These are phyloP conservation scores for Aspergillus mulundensis DNA, from an alignment of 495 filamentous ascomycete species.

Conservation along the genomic window DNA sequence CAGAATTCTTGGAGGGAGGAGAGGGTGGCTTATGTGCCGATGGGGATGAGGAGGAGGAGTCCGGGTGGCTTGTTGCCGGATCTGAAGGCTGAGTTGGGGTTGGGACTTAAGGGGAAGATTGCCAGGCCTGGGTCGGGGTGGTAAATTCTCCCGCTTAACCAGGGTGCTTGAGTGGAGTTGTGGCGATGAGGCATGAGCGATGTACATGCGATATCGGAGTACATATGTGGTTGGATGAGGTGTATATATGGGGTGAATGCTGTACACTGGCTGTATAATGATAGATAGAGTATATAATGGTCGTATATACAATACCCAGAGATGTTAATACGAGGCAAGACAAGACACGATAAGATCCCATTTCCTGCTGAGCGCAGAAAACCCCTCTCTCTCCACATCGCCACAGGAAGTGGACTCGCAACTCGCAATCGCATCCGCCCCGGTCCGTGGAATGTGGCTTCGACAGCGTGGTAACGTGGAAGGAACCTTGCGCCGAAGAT, in stretches of 20 bases:
- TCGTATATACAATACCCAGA: background rate
- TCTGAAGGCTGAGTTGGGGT: background rate
- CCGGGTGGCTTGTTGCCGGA: background rate
- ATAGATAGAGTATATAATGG: background rate
- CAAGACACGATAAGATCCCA: background rate
- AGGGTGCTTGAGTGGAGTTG: background rate
- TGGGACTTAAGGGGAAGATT: background rate
- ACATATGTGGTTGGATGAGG: background rate
- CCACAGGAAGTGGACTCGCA: too few species aligned
- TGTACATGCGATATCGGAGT: background rate
- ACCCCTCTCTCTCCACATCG: too few species aligned
- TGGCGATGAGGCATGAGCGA: too few species aligned
- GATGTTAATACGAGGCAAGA: too few species aligned
- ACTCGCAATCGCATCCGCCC: too few species aligned
- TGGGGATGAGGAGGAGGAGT: background rate
- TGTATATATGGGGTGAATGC: background rate
- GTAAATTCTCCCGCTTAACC: background rate
- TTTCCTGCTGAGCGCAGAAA: too few species aligned
- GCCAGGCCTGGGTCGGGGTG: background rate
- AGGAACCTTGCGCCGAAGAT: too few species aligned
- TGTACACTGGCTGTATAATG: background rate
- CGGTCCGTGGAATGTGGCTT: too few species aligned
- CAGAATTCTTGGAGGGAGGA: conserved; percentile 4
- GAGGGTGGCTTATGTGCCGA: background rate
- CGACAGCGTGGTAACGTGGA: too few species aligned